Base-by-base conservation (phyloP, 2,329 filamentous ascomycete species). In the Pseudogymnoascus sp. region DNA sequence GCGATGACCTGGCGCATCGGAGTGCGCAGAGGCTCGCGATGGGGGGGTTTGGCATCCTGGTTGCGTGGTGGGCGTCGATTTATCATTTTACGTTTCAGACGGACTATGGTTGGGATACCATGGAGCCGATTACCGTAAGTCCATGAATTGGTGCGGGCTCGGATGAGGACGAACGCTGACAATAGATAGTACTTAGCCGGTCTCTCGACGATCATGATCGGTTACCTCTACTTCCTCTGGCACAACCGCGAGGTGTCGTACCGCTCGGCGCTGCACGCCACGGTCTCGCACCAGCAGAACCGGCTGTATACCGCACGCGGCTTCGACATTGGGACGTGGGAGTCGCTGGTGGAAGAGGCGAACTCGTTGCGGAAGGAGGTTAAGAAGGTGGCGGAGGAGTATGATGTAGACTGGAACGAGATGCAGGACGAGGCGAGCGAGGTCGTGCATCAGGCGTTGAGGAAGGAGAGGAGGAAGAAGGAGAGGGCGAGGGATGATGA, bases 181-280 rank as follows among this genome's bases (percentile, higher is more conserved):
- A 28, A 25, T 55, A 12, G 64, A 68, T 19, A 72, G 35, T 96
- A 96, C 71, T 84, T 96, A 14, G 91, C 90, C 2, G 90, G 91
- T n/a, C 79, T 97, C 66, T 85, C 87, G 0, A 92, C 89, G 11
- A 84, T 96, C 70, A 95, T 96, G 78, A 88, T 88, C 6, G 92
- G 91, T 67, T 97, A 97, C 71, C 79, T 96, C 61, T 97, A 91
- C 91, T 96, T 97, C 73, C 78, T 96, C 11, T 96, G 92, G 75
- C 90, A 96, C 77, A 95, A 92, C 76, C 85, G 90, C 19, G 92
- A 96, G 75, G 86, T 96, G 9, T 90, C 85, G 66, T 96, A 96
- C 78, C 87, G 89, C 67, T 88, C 88, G 2, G 91, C 92, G 28
- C 85, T 96, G 77, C 92, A 95, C 72, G 82, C 95, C 61, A 96